Percentiles rank a stretch among this genome's conserved stretches.
Conservation (phyloP, 1,284 basidiomycete species). For the Malassezia dermatis region DNA sequence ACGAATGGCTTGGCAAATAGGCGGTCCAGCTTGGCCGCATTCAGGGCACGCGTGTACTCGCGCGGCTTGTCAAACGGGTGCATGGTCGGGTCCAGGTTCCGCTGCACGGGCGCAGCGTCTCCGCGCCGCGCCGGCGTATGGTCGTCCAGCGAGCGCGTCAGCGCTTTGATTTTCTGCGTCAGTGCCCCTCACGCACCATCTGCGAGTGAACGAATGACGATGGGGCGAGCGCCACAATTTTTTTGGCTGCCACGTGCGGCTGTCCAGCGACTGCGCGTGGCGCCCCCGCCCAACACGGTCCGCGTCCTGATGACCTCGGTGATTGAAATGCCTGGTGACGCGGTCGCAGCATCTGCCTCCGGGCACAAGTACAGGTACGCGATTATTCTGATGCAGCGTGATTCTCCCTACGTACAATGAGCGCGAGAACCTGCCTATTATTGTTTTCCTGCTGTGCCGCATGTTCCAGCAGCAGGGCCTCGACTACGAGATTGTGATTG, state of each 20-base stretch:
- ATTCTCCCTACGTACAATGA: constrained; percentile 89
- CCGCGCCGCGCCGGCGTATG: constrained; percentile 59
- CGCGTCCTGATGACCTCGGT: constrained; percentile 5
- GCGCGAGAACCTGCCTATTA: constrained; percentile 76
- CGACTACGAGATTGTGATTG: constrained; percentile 74
- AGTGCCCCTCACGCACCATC: constrained; percentile 12
- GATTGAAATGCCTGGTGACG: constrained; percentile 7
- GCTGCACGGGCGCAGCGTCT: constrained; percentile 72
- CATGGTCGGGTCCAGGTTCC: constrained; percentile 84
- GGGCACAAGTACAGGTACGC: constrained; percentile 13
- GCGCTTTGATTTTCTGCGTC: constrained; percentile 67
- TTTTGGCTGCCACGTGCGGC: background rate
- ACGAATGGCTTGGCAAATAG: constrained; percentile 97
- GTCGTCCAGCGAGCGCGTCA: constrained; percentile 68
- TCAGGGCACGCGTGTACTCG: constrained; percentile 85
- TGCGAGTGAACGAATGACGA: background rate
- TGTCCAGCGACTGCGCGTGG: constrained; percentile 1
- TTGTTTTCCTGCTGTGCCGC: constrained; percentile 48
- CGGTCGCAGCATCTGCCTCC: background rate
- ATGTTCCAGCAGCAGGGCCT: constrained; percentile 22
- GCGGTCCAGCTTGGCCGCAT: constrained; percentile 88
- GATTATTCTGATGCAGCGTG: constrained; percentile 50
- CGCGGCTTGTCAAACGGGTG: constrained; percentile 87
- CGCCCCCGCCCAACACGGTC: background rate
- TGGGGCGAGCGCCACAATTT: background rate